Evolutionary conservation across 2,329 filamentous ascomycete species (phyloP), one percentile per base, ranked within the genome.

Genomic region (Xylariaceae sp.): DNA sequence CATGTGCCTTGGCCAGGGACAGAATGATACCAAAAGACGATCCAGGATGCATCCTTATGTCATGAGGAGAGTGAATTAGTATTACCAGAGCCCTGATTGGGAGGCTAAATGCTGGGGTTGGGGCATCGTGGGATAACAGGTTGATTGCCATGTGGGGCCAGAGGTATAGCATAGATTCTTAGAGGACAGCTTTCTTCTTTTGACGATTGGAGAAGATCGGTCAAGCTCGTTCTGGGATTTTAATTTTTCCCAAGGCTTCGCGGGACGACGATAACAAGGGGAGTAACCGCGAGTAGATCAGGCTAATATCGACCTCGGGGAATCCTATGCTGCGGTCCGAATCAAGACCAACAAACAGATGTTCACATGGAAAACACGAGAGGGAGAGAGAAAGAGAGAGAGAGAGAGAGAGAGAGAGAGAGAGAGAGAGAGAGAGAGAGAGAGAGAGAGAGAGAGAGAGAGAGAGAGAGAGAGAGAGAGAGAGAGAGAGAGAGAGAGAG

Each of bases 81-180:
- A 57, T 64, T 66, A 56, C 54, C 57, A 47, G 32, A 20, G n/a
- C 57, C 44, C 16, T 66, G 59, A 68, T 68, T 67, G 66, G 65
- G n/a, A 54, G 61, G 59, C 18, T 61, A 62, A 63, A 59, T 63
- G 20, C 42, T 48, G 43, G 20, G 14, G 19, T 44, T 44, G 20
- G 20, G 20, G 32, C 44, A 45, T 40, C 14, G 42, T 55, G 57
- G 57, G 45, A 19, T 62, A 46, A 52, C 60, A 42, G 57, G 37
- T 23, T 44, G 19, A 44, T 20, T 44, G 9, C 20, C 43, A 44
- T 44, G 43, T 44, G 43, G 43, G 43, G 43, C 43, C 20, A 26
- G 41, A n/a, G 41, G 20, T 21, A 7, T 20, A 26, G 20, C 12
- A 44, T 21, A 14, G 20, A 20, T 44, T 44, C 43, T 23, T 26